Evolutionary conservation across 495 filamentous ascomycete genomes (phyloP).

Genomic region (Podospora pseudopauciseta): DNA sequence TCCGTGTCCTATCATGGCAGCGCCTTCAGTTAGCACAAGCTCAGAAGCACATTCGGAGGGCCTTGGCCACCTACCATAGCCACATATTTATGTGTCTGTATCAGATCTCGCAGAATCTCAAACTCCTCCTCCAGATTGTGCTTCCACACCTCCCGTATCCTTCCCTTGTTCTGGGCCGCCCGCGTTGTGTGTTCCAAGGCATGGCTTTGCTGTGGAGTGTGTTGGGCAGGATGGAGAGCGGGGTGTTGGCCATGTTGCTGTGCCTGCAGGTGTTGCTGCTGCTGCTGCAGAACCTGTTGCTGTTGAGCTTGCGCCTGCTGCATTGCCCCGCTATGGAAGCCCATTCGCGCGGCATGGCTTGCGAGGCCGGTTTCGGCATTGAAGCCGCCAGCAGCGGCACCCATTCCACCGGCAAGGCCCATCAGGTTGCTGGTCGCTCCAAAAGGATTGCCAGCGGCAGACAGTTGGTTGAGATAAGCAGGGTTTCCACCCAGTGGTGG

Average conservation of each 20-base stretch:
- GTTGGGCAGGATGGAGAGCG: constrained; percentile 30
- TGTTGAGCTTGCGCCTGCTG: constrained; percentile 65
- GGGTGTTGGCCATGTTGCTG: constrained; percentile 35
- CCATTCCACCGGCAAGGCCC: constrained; percentile 52
- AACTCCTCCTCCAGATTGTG: constrained; percentile 90
- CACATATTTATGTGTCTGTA: constrained; percentile 89
- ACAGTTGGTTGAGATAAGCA: constrained; percentile 55
- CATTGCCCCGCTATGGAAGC: constrained; percentile 73
- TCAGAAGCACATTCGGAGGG: neutral
- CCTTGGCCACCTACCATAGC: constrained; percentile 69
- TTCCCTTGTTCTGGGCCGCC: constrained; percentile 51
- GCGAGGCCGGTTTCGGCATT: constrained; percentile 75
- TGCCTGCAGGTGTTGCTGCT: constrained; percentile 56
- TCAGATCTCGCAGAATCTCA: constrained; percentile 67
- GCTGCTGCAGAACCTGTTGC: constrained; percentile 33
- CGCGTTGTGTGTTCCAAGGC: constrained; percentile 41
- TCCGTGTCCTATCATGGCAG: constrained; percentile 73
- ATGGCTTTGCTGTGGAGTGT: constrained; percentile 52
- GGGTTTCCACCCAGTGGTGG: constrained; percentile 36
- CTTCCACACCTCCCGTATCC: constrained; percentile 95
- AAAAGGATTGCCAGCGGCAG: constrained; percentile 63
- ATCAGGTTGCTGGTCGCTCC: constrained; percentile 55
- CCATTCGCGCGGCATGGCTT: constrained; percentile 84
- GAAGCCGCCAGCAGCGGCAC: constrained; percentile 43
- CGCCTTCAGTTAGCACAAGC: constrained; percentile 24